phyloP scores from a whole-genome alignment of 495 filamentous ascomycete species.

The Penicillium bovifimosum region DNA sequence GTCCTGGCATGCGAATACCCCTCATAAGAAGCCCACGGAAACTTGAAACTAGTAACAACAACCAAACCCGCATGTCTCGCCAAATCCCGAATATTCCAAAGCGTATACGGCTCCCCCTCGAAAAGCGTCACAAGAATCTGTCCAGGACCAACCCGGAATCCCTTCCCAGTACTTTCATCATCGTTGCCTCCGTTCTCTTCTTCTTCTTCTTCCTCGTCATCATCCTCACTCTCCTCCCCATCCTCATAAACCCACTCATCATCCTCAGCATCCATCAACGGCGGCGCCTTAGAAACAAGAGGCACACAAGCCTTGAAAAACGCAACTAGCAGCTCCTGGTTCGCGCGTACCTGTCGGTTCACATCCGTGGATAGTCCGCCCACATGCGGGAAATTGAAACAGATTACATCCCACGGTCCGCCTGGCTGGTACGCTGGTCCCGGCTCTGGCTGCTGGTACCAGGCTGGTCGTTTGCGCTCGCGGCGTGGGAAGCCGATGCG shows the following conservation, averaged over 20 bases:
- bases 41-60: constrained; percentile 72
- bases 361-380: constrained; percentile 89
- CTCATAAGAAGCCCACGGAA: constrained; percentile 67
- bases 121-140: constrained; percentile 83
- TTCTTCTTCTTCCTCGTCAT: constrained; percentile 18
- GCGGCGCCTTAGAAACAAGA: constrained; percentile 40
- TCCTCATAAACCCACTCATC: constrained; percentile 19
- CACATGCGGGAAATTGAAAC: constrained; percentile 97
- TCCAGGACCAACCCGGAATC: constrained; percentile 40
- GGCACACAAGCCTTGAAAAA: constrained; percentile 66
- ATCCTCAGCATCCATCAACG: constrained; percentile 22
- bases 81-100: constrained; percentile 90
- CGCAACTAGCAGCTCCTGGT: constrained; percentile 80
- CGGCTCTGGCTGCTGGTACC: constrained; percentile 15
- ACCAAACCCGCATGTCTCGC: constrained; percentile 71
- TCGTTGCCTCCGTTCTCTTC: constrained; percentile 13
- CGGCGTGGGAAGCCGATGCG: constrained; percentile 27
- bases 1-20: constrained; percentile 88
- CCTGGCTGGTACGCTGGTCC: constrained; percentile 19
- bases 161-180: constrained; percentile 15
- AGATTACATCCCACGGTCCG: constrained; percentile 62
- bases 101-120: constrained; percentile 85
- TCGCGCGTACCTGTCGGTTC: constrained; percentile 85
- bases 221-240: constrained; percentile 17
- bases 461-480: constrained; percentile 30